These are phyloP conservation scores for Talaromyces proteolyticus DNA, from an alignment of 495 filamentous ascomycete species.

Conservation along the genomic window DNA sequence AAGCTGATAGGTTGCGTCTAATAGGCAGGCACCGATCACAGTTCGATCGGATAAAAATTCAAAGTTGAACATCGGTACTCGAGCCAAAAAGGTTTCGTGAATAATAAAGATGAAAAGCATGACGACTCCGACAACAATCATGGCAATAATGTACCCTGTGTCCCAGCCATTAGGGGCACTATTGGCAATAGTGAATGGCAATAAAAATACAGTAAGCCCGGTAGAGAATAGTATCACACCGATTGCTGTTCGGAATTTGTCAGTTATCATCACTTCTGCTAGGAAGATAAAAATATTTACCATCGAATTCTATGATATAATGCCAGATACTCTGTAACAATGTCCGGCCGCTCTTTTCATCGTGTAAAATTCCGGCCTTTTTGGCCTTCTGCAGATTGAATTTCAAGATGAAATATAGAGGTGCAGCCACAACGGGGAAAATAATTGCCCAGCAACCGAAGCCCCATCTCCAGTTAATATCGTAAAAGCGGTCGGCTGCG, in stretches of 20 bases:
- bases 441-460: slow-evolving; percentile 52
- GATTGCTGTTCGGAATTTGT: slow-evolving; percentile 15
- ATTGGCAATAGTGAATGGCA: slow-evolving; percentile 44
- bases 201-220: slow-evolving; percentile 48
- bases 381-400: slow-evolving; percentile 50
- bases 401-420: slow-evolving; percentile 35
- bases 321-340: slow-evolving; percentile 11
- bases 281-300: slow-evolving; percentile 1
- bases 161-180: slow-evolving; percentile 32
- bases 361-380: slow-evolving; percentile 23
- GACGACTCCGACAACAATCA: slow-evolving; percentile 45
- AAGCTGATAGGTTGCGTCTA: slow-evolving; percentile 46
- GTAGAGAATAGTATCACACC: slow-evolving; percentile 51
- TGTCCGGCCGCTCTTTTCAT: slow-evolving; percentile 18
- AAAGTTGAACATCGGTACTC: slow-evolving; percentile 52
- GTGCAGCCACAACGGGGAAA: slow-evolving; percentile 39
- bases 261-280: background rate
- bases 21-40: slow-evolving; percentile 54
- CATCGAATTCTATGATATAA: slow-evolving; percentile 21
- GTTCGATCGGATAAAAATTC: slow-evolving; percentile 57
- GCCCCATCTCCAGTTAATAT: slow-evolving; percentile 45
- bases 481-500: slow-evolving; percentile 10
- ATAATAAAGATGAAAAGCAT: slow-evolving; percentile 49
- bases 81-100: slow-evolving; percentile 50
- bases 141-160: slow-evolving; percentile 36